Conservation (phyloP, 352 stramenopile species). For the Phytophthora ohioensis region DNA sequence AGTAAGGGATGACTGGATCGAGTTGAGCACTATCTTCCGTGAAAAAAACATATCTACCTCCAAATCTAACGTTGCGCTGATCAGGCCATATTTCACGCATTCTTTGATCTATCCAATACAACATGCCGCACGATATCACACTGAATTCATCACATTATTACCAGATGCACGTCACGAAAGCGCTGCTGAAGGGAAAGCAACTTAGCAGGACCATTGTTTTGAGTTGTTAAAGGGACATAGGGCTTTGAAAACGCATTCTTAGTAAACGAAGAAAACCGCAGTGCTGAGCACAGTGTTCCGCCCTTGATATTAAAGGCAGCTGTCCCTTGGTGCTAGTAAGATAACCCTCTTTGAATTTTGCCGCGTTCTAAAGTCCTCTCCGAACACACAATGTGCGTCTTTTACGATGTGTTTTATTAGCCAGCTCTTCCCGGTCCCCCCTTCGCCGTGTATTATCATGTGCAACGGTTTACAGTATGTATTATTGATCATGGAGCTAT, state of each 20-base stretch:
- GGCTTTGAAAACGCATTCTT: slow-evolving; percentile 9
- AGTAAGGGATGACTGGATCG: slow-evolving; percentile 4
- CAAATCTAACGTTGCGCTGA: neutral
- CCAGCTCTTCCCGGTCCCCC: neutral
- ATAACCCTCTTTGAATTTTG: slow-evolving; percentile 1
- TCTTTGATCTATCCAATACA: slow-evolving; percentile 19
- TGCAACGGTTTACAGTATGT: neutral
- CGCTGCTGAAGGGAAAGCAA: slow-evolving; percentile 8
- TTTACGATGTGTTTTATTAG: slow-evolving; percentile 4
- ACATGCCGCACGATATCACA: slow-evolving; percentile 16
- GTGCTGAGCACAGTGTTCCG: neutral
- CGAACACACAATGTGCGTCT: slow-evolving; percentile 3
- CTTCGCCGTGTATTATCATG: neutral
- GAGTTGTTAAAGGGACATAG: neutral
- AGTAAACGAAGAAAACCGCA: slow-evolving; percentile 10
- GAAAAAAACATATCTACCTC: slow-evolving; percentile 2
- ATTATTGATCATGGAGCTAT: neutral
- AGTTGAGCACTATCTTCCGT: slow-evolving; percentile 1
- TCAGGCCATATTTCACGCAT: slow-evolving; percentile 12
- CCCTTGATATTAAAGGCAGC: slow-evolving; percentile 20
- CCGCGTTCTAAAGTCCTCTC: neutral
- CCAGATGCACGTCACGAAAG: neutral
- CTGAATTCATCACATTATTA: slow-evolving; percentile 17
- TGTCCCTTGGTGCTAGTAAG: slow-evolving; percentile 15
- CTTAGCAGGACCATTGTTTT: neutral